Conservation (phyloP, 2,329 filamentous ascomycete species). For the Colletotrichum sp. region DNA sequence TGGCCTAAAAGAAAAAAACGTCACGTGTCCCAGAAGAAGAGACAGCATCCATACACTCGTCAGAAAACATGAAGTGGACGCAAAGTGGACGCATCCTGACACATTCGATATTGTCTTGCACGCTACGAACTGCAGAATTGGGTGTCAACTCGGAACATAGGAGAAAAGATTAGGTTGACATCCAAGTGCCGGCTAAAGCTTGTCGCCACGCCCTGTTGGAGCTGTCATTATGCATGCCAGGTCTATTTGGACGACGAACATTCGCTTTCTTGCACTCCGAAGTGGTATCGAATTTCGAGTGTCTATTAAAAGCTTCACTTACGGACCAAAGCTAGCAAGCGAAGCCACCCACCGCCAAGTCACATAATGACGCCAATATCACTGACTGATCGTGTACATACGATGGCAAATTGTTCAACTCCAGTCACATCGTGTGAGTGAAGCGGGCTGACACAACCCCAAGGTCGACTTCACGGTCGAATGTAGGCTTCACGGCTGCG, state of each 20-base stretch:
- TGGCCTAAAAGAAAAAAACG: neutral
- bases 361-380: neutral
- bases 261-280: neutral
- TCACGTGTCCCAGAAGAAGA: neutral
- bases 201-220: neutral
- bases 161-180: neutral
- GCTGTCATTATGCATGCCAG: neutral
- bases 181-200: slow-evolving; percentile 7
- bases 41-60: neutral
- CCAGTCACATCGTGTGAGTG: neutral
- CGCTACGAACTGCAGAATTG: neutral
- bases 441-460: neutral
- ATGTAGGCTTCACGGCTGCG: neutral
- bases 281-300: neutral
- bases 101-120: neutral
- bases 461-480: neutral
- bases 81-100: neutral
- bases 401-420: neutral
- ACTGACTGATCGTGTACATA: neutral
- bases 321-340: neutral
- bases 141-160: slow-evolving; percentile 3
- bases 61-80: neutral
- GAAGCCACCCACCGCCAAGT: neutral
- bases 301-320: neutral
- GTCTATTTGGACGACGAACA: neutral